phyloP scores from a whole-genome alignment of 306 rosid species.

The Acacia acuminata region DNA sequence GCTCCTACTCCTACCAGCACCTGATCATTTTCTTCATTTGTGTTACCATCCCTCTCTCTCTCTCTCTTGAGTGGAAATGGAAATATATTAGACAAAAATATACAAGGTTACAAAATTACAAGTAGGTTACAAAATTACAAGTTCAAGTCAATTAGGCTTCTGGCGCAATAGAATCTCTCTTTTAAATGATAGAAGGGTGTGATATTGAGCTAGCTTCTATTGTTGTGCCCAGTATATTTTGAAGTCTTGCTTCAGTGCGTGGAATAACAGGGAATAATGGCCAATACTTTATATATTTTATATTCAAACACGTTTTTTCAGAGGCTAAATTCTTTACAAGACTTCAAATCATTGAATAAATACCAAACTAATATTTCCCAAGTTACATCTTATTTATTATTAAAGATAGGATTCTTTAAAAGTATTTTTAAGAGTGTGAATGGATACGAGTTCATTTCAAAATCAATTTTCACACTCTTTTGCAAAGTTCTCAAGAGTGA shows the following conservation, averaged over 20 bases:
- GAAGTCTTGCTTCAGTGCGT: conserved; percentile 5
- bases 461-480: background rate
- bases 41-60: background rate
- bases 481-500: background rate
- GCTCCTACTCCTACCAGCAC: conserved; percentile 30
- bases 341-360: no score
- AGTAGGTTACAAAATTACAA: no score
- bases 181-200: background rate
- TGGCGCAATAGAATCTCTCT: background rate
- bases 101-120: no score
- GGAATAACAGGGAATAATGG: conserved; percentile 13
- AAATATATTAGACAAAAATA: no score
- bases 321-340: background rate
- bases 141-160: no score
- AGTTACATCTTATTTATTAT: background rate
- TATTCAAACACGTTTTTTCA: background rate
- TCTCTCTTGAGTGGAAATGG: no score
- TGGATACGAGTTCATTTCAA: background rate
- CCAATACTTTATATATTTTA: background rate
- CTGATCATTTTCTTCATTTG: background rate
- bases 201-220: no score
- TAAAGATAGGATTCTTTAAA: background rate
- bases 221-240: background rate
- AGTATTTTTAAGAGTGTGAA: no score
- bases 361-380: background rate